phyloP scores from a whole-genome alignment of 2,329 filamentous ascomycete species.

The Fusarium goolgardi region DNA sequence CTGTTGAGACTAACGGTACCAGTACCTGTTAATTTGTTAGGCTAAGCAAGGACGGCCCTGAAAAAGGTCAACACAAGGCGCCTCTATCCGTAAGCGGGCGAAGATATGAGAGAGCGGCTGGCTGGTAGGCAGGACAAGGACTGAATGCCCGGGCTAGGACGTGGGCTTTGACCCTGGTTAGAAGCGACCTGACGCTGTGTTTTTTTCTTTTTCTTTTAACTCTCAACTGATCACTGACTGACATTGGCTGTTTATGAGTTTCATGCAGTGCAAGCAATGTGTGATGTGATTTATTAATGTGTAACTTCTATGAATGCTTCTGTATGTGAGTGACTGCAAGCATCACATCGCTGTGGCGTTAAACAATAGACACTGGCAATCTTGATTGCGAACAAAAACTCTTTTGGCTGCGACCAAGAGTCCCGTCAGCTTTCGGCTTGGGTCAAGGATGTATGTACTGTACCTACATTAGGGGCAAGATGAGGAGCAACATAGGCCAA shows the following conservation, averaged over 20 bases:
- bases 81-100: constrained; percentile 4
- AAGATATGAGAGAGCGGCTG: constrained; percentile 37
- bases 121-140: constrained; percentile 10
- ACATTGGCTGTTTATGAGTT: not conserved
- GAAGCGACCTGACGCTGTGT: not conserved
- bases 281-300: constrained; percentile 9
- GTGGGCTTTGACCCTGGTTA: constrained; percentile 27
- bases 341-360: not conserved
- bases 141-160: constrained; percentile 2
- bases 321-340: constrained; percentile 2
- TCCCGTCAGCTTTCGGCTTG: constrained; percentile 1
- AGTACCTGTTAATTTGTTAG: not conserved
- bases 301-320: not conserved
- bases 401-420: not conserved
- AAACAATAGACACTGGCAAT: not conserved
- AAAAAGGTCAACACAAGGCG: constrained; percentile 22
- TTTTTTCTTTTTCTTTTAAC: not conserved
- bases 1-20: constrained; percentile 21
- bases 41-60: constrained; percentile 12
- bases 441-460: constrained; percentile 25
- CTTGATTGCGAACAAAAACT: not conserved
- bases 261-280: constrained; percentile 6
- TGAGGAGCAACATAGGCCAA: constrained; percentile 36
- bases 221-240: constrained; percentile 29
- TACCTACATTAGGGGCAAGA: constrained; percentile 45